Percentiles rank a stretch among this genome's conserved stretches.
phyloP scores from a whole-genome alignment of 2,329 filamentous ascomycete genomes.

The Pyrenophora seminiperda region DNA sequence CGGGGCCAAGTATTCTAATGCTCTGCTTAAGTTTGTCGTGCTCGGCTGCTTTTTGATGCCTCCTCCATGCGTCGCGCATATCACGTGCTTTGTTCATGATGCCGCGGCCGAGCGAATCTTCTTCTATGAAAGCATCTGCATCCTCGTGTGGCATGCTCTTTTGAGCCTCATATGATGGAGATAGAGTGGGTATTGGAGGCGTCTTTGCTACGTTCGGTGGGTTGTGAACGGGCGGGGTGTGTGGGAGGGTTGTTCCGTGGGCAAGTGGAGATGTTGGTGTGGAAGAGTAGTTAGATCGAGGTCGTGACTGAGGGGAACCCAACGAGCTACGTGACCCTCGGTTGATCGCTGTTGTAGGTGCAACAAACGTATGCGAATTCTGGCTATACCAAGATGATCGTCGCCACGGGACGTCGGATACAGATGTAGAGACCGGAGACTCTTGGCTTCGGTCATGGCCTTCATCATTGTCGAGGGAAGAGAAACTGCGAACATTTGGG shows the following conservation, averaged over 20 bases:
- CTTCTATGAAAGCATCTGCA: slow-evolving; percentile 7
- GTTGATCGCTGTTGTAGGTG: slow-evolving; percentile 11
- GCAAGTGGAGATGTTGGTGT: slow-evolving; percentile 14
- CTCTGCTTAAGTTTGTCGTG: slow-evolving; percentile 40
- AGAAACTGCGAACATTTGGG: slow-evolving; percentile 3
- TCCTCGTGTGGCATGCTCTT: neutral
- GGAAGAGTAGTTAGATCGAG: slow-evolving; percentile 4
- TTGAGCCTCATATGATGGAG: neutral
- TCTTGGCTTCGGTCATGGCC: neutral
- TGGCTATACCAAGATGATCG: slow-evolving; percentile 20
- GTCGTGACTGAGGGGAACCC: slow-evolving; percentile 9
- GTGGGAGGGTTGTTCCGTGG: slow-evolving; percentile 11
- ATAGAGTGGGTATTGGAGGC: neutral
- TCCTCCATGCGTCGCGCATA: slow-evolving; percentile 30
- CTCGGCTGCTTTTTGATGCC: slow-evolving; percentile 24
- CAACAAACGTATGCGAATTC: slow-evolving; percentile 9
- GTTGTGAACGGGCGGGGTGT: slow-evolving; percentile 5
- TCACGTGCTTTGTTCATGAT: slow-evolving; percentile 33
- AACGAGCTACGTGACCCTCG: slow-evolving; percentile 13
- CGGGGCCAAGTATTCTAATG: slow-evolving; percentile 39
- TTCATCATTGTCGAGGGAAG: slow-evolving; percentile 1
- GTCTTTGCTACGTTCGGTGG: neutral
- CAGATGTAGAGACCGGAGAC: neutral
- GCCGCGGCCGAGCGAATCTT: slow-evolving; percentile 4
- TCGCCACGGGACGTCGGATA: slow-evolving; percentile 11